Conservation (phyloP, 129 eudicot genomes). For the Saussurea involucrata region DNA sequence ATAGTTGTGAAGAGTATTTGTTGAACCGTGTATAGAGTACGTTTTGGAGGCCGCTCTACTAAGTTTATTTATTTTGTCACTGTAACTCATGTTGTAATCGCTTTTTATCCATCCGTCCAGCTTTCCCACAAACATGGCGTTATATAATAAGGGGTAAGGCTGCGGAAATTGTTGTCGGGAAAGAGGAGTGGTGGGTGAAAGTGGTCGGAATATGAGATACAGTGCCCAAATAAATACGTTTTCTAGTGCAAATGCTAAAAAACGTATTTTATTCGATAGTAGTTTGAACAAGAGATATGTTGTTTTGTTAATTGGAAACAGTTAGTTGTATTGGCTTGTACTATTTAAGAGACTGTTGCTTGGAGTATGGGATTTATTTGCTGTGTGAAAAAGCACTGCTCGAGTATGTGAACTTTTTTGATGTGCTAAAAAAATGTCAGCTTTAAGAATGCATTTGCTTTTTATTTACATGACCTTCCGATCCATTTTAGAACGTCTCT, state of each 20-base stretch:
- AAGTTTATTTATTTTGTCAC: constrained; percentile 17
- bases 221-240: constrained; percentile 4
- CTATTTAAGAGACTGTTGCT: constrained; percentile 3
- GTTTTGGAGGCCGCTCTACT: constrained; percentile 5
- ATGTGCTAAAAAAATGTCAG: neutral
- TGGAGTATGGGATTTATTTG: neutral
- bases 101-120: constrained; percentile 1
- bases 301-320: constrained; percentile 8
- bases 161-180: neutral
- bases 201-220: constrained; percentile 5
- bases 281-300: constrained; percentile 8
- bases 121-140: neutral
- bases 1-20: neutral
- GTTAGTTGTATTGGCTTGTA: constrained; percentile 19
- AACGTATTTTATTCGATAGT: constrained; percentile 4
- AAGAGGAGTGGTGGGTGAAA: neutral
- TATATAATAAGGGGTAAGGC: neutral
- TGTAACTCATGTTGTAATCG: constrained; percentile 9
- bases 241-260: constrained; percentile 16
- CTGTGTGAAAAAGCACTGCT: neutral
- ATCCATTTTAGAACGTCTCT: neutral
- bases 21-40: constrained; percentile 2
- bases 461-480: neutral
- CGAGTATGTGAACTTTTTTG: neutral
- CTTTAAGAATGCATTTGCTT: neutral